Evolutionary conservation across 495 filamentous ascomycete species (phyloP).

Genomic region (Lasiosphaeria ovina): DNA sequence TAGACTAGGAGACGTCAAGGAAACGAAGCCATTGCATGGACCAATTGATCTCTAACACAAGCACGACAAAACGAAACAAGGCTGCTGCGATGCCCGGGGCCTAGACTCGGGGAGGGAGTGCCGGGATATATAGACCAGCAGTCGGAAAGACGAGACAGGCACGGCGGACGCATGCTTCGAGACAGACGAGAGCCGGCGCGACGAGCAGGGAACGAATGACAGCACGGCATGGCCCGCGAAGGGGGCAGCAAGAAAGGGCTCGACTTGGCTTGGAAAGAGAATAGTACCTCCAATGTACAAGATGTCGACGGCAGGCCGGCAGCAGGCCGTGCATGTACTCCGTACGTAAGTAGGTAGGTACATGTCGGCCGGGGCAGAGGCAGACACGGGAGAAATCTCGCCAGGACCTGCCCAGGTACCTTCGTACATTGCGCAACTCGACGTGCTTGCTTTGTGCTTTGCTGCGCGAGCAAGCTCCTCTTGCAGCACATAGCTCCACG

Average conservation of each 20-base stretch:
- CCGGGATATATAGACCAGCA: conserved; percentile 45
- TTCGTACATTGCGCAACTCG: conserved; percentile 10
- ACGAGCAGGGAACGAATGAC: conserved; percentile 18
- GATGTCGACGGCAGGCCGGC: conserved; percentile 4
- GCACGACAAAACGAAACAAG: conserved; percentile 37
- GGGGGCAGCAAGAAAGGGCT: conserved; percentile 7
- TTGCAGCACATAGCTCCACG: too few relatives aligned
- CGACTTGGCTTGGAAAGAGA: conserved; percentile 2
- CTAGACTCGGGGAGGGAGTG: conserved; percentile 43
- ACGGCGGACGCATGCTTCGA: conserved; percentile 15
- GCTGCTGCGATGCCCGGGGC: conserved; percentile 32
- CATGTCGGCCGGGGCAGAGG: not conserved
- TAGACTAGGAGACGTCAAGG: conserved; percentile 29
- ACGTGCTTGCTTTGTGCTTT: conserved; percentile 2
- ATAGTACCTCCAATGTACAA: conserved; percentile 1
- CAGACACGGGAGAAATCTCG: conserved; percentile 3
- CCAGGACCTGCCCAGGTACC: conserved; percentile 2
- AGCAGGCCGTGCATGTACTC: conserved; percentile 5
- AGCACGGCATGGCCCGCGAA: conserved; percentile 12
- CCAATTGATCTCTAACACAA: conserved; percentile 36
- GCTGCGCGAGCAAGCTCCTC: conserved; percentile 18
- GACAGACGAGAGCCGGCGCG: conserved; percentile 5
- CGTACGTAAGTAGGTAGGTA: conserved; percentile 5
- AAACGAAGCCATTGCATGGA: conserved; percentile 43
- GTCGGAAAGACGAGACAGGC: conserved; percentile 17